A percentile compares a stretch with the other conserved stretches of the same genome.
phyloP scores from a whole-genome alignment of 2,329 filamentous ascomycete species.

The Calonectria henricotiae region DNA sequence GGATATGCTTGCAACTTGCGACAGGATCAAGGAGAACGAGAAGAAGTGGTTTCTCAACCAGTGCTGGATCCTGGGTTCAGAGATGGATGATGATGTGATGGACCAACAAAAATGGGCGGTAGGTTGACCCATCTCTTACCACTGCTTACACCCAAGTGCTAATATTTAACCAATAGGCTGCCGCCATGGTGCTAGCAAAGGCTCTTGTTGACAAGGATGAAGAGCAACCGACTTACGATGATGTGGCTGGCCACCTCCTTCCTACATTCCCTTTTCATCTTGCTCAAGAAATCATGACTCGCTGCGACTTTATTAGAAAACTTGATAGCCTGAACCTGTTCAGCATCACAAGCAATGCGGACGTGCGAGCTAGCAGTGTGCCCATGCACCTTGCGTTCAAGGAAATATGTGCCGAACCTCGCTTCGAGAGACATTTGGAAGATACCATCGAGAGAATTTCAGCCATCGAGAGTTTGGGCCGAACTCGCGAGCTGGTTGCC shows the following conservation, averaged over 20 bases:
- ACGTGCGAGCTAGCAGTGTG: conserved; percentile 93
- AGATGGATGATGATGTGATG: conserved; percentile 98
- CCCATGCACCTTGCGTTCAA: conserved; percentile 96
- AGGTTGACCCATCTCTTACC: conserved; percentile 58
- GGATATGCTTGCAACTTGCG: conserved; percentile 86
- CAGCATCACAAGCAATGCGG: conserved; percentile 89
- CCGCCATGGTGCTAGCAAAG: conserved; percentile 93
- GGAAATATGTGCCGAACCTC: conserved; percentile 82
- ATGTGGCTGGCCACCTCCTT: conserved; percentile 79
- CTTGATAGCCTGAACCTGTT: conserved; percentile 97
- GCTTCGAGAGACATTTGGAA: conserved; percentile 88
- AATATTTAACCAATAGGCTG: conserved; percentile 70
- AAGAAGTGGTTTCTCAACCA: conserved; percentile 86
- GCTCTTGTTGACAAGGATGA: conserved; percentile 89
- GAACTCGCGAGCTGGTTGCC: conserved; percentile 94
- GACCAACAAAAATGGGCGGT: conserved; percentile 97
- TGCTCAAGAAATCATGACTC: conserved; percentile 93
- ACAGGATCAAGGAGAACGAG: conserved; percentile 79
- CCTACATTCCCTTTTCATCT: conserved; percentile 87
- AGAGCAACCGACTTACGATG: conserved; percentile 78
- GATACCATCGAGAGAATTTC: conserved; percentile 87
- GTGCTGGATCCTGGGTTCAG: conserved; percentile 80
- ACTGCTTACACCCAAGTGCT: conserved; percentile 26
- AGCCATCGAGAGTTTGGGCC: conserved; percentile 93
- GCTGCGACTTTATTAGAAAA: conserved; percentile 92